Evolutionary conservation across 345 rosid genomes (phyloP).

Genomic region (Hypericum androsaemum): DNA sequence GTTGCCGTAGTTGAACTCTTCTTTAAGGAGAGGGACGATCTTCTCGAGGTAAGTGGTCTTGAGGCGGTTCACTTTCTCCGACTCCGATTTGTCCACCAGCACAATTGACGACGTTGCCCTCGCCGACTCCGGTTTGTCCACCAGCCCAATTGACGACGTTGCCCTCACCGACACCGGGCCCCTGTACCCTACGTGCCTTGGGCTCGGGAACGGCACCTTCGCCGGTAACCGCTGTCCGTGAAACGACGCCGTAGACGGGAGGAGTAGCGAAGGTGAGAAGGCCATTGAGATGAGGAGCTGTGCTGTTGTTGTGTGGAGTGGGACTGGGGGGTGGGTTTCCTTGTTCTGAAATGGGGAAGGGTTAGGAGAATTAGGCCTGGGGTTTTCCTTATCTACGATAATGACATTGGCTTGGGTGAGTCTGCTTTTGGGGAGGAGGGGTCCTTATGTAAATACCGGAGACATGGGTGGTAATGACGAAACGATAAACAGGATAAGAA

Average conservation of each 20-base stretch:
- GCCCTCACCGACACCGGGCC: constrained; percentile 38
- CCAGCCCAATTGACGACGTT: constrained; percentile 50
- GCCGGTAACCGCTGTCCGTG: constrained; percentile 36
- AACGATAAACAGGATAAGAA: no score
- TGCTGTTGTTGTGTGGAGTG: no score
- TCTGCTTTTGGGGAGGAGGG: no score
- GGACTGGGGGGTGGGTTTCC: no score
- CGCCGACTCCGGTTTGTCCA: constrained; percentile 78
- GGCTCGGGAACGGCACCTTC: constrained; percentile 17
- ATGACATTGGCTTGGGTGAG: no score
- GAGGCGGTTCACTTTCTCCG: constrained; percentile 58
- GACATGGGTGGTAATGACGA: no score
- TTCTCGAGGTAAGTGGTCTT: constrained; percentile 64
- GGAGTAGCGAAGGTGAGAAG: constrained; percentile 30
- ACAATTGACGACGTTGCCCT: constrained; percentile 44
- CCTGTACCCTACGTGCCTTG: constrained; percentile 15
- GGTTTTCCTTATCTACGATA: no score
- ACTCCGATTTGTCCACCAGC: constrained; percentile 74
- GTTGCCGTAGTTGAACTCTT: constrained; percentile 74
- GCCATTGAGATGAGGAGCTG: no score
- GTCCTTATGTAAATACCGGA: no score
- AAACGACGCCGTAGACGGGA: constrained; percentile 49
- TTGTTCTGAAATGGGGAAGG: no score
- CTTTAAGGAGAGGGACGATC: constrained; percentile 67
- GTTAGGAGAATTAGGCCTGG: no score